A percentile compares a stretch with the other conserved stretches of the same genome.
Evolutionary conservation across 2,329 filamentous ascomycete species (phyloP).

Genomic region (Talaromyces verruculosus): DNA sequence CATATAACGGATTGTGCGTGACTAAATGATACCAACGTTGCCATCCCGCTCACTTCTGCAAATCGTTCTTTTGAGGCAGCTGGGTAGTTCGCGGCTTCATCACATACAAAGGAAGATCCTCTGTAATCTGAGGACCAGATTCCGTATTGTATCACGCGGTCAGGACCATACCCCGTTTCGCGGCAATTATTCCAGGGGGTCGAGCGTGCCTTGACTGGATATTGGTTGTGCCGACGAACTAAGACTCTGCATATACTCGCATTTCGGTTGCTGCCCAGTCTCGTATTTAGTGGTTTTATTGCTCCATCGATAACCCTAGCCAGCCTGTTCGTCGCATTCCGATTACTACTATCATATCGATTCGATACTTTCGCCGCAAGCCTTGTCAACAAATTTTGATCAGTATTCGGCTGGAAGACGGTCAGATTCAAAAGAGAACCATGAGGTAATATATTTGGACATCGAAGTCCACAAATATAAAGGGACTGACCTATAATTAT

Average conservation of each 20-base stretch:
- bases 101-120: slow-evolving; percentile 5
- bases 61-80: background rate
- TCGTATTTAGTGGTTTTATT: background rate
- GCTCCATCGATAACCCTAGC: background rate
- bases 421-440: background rate
- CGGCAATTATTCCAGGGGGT: slow-evolving; percentile 12
- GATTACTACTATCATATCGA: background rate
- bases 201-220: slow-evolving; percentile 10
- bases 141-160: slow-evolving; percentile 16
- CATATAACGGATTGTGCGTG: background rate
- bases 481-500: background rate
- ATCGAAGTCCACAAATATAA: background rate
- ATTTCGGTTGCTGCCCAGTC: slow-evolving; percentile 6
- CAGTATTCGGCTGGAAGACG: background rate
- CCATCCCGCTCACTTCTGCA: slow-evolving; percentile 7
- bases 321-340: slow-evolving; percentile 1
- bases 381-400: background rate
- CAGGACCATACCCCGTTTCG: slow-evolving; percentile 15
- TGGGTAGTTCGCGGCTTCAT: background rate
- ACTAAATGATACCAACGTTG: background rate
- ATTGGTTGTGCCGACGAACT: slow-evolving; percentile 15
- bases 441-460: background rate
- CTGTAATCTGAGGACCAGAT: slow-evolving; percentile 1
- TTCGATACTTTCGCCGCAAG: background rate
- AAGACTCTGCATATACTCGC: slow-evolving; percentile 3